These are phyloP conservation scores for Incumbomyces delicatus DNA, from an alignment of 2,329 filamentous ascomycete species.

Conservation along the genomic window DNA sequence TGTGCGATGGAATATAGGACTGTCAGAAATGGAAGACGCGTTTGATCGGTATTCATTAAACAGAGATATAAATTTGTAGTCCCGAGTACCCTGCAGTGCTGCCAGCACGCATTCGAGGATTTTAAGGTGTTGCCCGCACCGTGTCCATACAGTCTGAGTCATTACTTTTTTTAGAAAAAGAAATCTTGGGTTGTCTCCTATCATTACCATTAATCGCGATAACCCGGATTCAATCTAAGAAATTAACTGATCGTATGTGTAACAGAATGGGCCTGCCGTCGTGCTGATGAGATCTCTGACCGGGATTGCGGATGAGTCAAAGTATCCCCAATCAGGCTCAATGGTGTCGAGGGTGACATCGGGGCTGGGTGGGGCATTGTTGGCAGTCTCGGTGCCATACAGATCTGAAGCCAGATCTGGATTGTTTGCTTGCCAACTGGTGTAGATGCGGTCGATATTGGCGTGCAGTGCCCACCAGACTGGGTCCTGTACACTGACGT, in stretches of 20 bases:
- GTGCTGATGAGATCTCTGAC: slow-evolving; percentile 19
- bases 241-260: slow-evolving; percentile 16
- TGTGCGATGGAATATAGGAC: too few relatives aligned
- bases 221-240: neutral
- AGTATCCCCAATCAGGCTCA: slow-evolving; percentile 19
- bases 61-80: too few relatives aligned
- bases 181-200: too few relatives aligned
- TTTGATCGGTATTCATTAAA: too few relatives aligned
- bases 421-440: slow-evolving; percentile 19
- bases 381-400: slow-evolving; percentile 18
- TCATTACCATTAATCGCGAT: too few relatives aligned
- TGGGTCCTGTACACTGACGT: slow-evolving; percentile 19
- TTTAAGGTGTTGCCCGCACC: too few relatives aligned
- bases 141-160: too few relatives aligned
- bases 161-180: too few relatives aligned
- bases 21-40: too few relatives aligned
- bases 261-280: slow-evolving; percentile 21
- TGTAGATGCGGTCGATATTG: slow-evolving; percentile 20
- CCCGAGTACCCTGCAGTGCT: too few relatives aligned
- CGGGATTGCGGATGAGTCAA: slow-evolving; percentile 11
- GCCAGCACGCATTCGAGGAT: too few relatives aligned
- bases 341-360: slow-evolving; percentile 19
- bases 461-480: slow-evolving; percentile 21
- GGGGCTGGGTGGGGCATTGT: slow-evolving; percentile 16
- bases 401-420: slow-evolving; percentile 14